A percentile compares a stretch with the other conserved stretches of the same genome.
Evolutionary conservation across 192 early-diverging fungal genomes (phyloP).

Genomic region (Geranomyces michiganensis): DNA sequence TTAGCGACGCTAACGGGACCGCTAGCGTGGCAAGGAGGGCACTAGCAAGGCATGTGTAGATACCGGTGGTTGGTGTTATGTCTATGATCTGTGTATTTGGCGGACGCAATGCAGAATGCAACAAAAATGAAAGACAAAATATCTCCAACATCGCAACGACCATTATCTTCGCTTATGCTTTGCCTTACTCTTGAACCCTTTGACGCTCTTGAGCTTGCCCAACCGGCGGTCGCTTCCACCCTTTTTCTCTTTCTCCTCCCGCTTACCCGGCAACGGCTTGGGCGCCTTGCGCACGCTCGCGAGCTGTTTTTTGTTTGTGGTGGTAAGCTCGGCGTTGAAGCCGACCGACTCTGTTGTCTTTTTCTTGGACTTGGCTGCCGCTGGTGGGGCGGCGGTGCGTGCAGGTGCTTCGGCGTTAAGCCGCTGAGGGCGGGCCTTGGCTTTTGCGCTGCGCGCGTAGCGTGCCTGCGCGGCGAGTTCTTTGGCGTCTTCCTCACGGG

Average conservation of each 20-base stretch:
- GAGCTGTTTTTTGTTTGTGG: slow-evolving; percentile 10
- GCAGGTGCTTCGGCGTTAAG: slow-evolving; percentile 1
- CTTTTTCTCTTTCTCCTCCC: slow-evolving; percentile 18
- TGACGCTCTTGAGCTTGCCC: slow-evolving; percentile 35
- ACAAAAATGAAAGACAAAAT: too few species aligned
- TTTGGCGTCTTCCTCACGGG: slow-evolving; percentile 49
- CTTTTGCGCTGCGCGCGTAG: slow-evolving; percentile 43
- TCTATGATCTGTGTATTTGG: too few species aligned
- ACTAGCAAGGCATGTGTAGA: too few species aligned
- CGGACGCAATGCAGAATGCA: too few species aligned
- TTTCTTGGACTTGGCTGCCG: not conserved
- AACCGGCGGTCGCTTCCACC: slow-evolving; percentile 29
- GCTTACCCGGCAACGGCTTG: not conserved
- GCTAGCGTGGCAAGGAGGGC: too few species aligned
- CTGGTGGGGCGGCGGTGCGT: not conserved
- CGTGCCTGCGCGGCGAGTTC: slow-evolving; percentile 38
- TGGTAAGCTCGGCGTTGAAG: slow-evolving; percentile 26
- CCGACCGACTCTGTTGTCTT: slow-evolving; percentile 8
- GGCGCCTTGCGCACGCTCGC: not conserved
- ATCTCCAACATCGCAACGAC: too few species aligned
- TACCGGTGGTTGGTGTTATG: too few species aligned
- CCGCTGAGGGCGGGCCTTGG: slow-evolving; percentile 20
- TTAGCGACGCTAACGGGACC: too few species aligned
- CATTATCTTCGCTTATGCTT: slow-evolving; percentile 34
- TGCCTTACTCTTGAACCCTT: slow-evolving; percentile 32